These are phyloP conservation scores for Lasiosphaeria miniovina DNA, from an alignment of 495 filamentous ascomycete species.

Conservation along the genomic window DNA sequence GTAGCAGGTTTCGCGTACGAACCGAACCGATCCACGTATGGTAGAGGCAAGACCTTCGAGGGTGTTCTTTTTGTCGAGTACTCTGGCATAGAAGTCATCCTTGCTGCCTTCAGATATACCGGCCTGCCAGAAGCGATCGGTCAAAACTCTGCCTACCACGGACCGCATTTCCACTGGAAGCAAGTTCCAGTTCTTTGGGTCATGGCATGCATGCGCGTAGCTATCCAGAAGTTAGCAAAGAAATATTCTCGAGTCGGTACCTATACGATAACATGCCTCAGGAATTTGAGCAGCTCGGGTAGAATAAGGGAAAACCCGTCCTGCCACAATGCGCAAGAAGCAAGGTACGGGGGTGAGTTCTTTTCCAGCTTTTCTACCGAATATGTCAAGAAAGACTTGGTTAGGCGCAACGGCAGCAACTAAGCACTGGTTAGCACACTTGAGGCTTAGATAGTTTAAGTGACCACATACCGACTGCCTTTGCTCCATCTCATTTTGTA, in stretches of 20 bases:
- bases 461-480: conserved; percentile 59
- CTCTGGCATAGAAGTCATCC: conserved; percentile 92
- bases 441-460: neutral
- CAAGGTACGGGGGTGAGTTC: conserved; percentile 60
- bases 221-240: conserved; percentile 39
- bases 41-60: conserved; percentile 93
- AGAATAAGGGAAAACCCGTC: conserved; percentile 78
- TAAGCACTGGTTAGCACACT: conserved; percentile 30
- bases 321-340: conserved; percentile 76
- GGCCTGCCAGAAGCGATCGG: conserved; percentile 97
- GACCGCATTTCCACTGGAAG: conserved; percentile 73
- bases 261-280: conserved; percentile 54
- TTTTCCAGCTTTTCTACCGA: conserved; percentile 85
- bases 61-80: conserved; percentile 80
- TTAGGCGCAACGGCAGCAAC: conserved; percentile 75
- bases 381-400: conserved; percentile 83
- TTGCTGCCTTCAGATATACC: conserved; percentile 93
- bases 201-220: conserved; percentile 91
- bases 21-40: conserved; percentile 80
- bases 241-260: neutral
- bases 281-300: conserved; percentile 79
- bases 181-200: conserved; percentile 75
- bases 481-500: conserved; percentile 72
- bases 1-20: conserved; percentile 89
- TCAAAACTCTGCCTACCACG: conserved; percentile 78